A percentile compares a stretch with the other conserved stretches of the same genome.
These are phyloP conservation scores for Phenoliferia sp. DNA, from an alignment of 1,284 basidiomycete species.

Conservation along the genomic window DNA sequence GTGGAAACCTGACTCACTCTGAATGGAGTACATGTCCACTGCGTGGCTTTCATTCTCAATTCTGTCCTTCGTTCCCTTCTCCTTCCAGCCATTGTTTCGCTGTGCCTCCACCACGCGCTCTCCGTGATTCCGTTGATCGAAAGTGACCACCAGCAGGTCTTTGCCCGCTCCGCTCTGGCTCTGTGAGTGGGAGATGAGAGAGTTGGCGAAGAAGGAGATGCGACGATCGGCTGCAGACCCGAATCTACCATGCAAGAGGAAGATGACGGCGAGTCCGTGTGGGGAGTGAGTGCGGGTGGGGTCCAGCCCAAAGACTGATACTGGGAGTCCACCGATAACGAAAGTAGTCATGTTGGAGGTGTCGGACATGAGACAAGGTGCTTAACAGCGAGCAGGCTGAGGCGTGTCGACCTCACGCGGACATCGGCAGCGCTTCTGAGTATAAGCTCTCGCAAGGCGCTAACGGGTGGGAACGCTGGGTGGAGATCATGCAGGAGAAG, in stretches of 20 bases:
- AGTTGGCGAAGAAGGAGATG: neutral
- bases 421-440: too few species aligned
- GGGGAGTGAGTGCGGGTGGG: neutral
- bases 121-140: conserved; percentile 45
- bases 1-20: conserved; percentile 16
- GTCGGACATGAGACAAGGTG: too few species aligned
- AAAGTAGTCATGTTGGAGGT: too few species aligned
- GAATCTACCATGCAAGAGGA: conserved; percentile 27
- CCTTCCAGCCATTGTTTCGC: conserved; percentile 37
- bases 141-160: conserved; percentile 40
- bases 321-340: neutral
- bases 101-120: conserved; percentile 38
- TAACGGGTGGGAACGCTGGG: too few species aligned
- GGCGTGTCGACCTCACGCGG: too few species aligned
- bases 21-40: conserved; percentile 42
- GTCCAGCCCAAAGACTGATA: neutral
- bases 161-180: conserved; percentile 26
- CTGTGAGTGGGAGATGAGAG: neutral
- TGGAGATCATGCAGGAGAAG: too few species aligned
- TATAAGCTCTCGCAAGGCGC: too few species aligned
- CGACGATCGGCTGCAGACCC: neutral
- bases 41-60: conserved; percentile 30
- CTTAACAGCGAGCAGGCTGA: too few species aligned
- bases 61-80: conserved; percentile 35
- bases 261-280: conserved; percentile 16